phyloP scores from a whole-genome alignment of 2,329 filamentous ascomycete species.

The Aspergillus phoenicis region DNA sequence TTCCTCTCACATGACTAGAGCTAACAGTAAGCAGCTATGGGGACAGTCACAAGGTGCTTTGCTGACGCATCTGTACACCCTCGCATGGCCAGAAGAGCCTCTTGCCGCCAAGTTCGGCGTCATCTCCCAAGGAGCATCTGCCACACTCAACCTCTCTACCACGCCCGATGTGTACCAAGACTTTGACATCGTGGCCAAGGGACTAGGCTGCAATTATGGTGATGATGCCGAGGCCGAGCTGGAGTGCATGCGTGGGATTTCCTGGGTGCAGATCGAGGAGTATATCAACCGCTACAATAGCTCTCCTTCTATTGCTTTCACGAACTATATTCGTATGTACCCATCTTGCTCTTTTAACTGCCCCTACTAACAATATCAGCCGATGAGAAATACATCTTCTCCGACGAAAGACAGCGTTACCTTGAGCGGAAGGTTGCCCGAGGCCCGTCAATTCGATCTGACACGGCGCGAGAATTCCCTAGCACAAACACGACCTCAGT shows the following conservation, averaged over 20 bases:
- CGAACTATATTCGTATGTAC: constrained; percentile 8
- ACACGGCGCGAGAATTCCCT: constrained; percentile 19
- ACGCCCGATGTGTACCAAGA: constrained; percentile 17
- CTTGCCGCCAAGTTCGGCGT: constrained; percentile 14
- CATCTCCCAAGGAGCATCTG: constrained; percentile 27
- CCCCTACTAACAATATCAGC: constrained; percentile 4
- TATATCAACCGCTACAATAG: constrained; percentile 30
- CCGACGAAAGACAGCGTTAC: constrained; percentile 17
- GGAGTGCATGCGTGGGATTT: constrained; percentile 33
- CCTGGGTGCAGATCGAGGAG: constrained; percentile 29
- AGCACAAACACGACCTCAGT: constrained; percentile 19
- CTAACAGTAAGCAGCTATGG: constrained; percentile 23
- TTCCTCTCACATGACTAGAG: neutral
- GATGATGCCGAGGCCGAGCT: constrained; percentile 27
- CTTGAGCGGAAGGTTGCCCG: neutral
- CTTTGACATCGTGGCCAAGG: constrained; percentile 34
- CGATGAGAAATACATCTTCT: constrained; percentile 33
- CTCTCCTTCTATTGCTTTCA: constrained; percentile 25
- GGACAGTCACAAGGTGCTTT: constrained; percentile 30
- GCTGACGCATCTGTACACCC: constrained; percentile 26
- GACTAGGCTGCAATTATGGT: constrained; percentile 29
- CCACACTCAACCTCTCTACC: constrained; percentile 16
- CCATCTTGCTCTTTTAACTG: too few species aligned
- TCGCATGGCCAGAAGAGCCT: constrained; percentile 27
- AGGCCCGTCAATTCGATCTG: constrained; percentile 25